Base-by-base conservation (phyloP, 2,329 filamentous ascomycete species). In the Setomelanomma holmii region DNA sequence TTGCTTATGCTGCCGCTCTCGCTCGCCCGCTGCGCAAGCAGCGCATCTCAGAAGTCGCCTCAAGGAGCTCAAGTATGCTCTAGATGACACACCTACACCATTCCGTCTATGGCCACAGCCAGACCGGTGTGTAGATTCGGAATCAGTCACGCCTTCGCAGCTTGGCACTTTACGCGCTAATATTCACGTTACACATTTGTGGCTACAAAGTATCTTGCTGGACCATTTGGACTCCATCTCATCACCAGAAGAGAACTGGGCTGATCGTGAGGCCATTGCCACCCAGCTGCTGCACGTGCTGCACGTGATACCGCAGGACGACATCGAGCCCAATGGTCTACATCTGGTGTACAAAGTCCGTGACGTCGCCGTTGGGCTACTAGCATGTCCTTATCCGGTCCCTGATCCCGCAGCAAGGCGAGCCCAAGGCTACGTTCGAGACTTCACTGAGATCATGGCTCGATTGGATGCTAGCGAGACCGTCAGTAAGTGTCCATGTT, bases 151-250 rank as follows among this genome's bases (percentile, higher is more conserved):
- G 16, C 11, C 12, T 10, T 45, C 42, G 6, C 42, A 52, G 43
- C 33, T 42, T 11, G 42, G 36, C 4, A 52, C 33, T 1, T 16
- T 47, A n/a, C 49, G 49, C 21, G 42, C 43, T n/a, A 47, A 52
- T 11, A 52, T 52, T 16, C 49, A 52, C 22, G 49, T 52, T 6
- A 52, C 44, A 4, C 49, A 52, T 17, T 20, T 52, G 17, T 52
- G 49, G 49, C 39, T 52, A 21, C 49, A 52, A 20, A 46, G 42
- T 30, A 24, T 52, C 14, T 30, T 52, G 10, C 30, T 52, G 8
- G 49, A 52, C 21, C 49, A 52, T 11, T 16, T 52, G 30, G 43
- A 42, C 19, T 12, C 45, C 5, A 30, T 52, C 30, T 36, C 43
- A 2, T 38, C 42, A 14, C 38, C 49, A 1, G 43, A 47, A 16